Percentiles rank a stretch among this genome's conserved stretches.
phyloP scores from a whole-genome alignment of 108 stramenopile species.

The Pseudonitzschia delicatissima region DNA sequence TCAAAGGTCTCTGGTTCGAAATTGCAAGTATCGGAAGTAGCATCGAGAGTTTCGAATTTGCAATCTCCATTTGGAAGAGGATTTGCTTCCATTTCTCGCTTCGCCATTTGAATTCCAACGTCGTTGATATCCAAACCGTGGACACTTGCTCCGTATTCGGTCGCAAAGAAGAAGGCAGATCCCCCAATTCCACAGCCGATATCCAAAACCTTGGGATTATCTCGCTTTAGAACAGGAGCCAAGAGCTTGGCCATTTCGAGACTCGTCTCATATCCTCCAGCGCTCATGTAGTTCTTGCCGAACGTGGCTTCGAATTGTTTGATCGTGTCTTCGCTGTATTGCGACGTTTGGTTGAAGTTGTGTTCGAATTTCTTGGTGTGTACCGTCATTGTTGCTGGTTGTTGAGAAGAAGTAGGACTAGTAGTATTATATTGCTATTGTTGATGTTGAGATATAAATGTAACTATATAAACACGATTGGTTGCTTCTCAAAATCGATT shows the following conservation, averaged over 20 bases:
- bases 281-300: conserved; percentile 22
- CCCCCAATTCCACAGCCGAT: conserved; percentile 28
- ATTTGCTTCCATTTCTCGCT: background rate
- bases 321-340: conserved; percentile 20
- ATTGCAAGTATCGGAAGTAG: background rate
- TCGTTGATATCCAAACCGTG: conserved; percentile 18
- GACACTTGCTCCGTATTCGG: conserved; percentile 14
- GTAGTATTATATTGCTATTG: no score
- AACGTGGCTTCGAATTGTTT: conserved; percentile 20
- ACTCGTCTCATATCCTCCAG: conserved; percentile 21
- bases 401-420: no score
- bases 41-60: conserved; percentile 12
- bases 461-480: no score
- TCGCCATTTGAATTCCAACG: conserved; percentile 14
- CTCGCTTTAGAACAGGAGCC: no score
- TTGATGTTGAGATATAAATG: no score
- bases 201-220: conserved; percentile 10
- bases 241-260: background rate
- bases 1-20: conserved; percentile 17
- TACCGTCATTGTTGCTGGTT: no score
- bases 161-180: conserved; percentile 17
- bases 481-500: no score
- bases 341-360: conserved; percentile 16
- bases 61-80: background rate
- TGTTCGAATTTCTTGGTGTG: background rate